These are phyloP conservation scores for Malassezia equina DNA, from an alignment of 1,284 basidiomycete genomes.

Conservation along the genomic window DNA sequence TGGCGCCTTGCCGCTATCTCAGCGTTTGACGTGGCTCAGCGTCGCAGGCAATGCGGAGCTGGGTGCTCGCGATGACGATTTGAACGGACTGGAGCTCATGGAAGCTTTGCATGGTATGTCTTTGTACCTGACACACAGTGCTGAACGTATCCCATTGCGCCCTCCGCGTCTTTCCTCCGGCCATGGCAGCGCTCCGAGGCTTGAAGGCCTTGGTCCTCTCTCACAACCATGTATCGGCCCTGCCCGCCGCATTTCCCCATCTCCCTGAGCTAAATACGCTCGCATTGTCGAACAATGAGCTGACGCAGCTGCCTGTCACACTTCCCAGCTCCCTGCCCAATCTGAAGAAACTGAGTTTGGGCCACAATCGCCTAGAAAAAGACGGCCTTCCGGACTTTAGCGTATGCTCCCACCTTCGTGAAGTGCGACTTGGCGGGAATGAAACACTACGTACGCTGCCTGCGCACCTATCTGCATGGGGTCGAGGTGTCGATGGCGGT, in stretches of 20 bases:
- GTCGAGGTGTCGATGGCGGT: conserved; percentile 30
- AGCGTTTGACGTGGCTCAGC: conserved; percentile 21
- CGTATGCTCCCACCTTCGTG: conserved; percentile 28
- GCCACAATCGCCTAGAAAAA: conserved; percentile 28
- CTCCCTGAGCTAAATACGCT: conserved; percentile 45
- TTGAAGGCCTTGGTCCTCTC: conserved; percentile 40
- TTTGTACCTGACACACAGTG: conserved; percentile 12
- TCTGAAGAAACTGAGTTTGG: conserved; percentile 37
- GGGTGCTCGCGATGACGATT: conserved; percentile 8
- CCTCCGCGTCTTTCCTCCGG: conserved; percentile 19
- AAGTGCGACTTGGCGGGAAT: conserved; percentile 38
- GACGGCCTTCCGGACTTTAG: conserved; percentile 34
- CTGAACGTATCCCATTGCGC: conserved; percentile 32
- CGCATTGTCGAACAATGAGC: conserved; percentile 37
- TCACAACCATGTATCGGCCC: conserved; percentile 25
- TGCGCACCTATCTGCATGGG: conserved; percentile 29
- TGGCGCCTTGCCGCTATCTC: conserved; percentile 6
- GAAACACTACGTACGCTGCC: conserved; percentile 22
- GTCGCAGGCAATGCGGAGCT: conserved; percentile 16
- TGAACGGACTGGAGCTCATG: conserved; percentile 8
- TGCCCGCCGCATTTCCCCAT: conserved; percentile 26
- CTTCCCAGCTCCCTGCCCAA: conserved; percentile 30
- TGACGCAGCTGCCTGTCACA: conserved; percentile 27
- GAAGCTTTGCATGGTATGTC: conserved; percentile 5
- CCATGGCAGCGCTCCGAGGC: conserved; percentile 19